These are phyloP conservation scores for Tulasnella calospora DNA, from an alignment of 768 basidiomycete species.

Conservation along the genomic window DNA sequence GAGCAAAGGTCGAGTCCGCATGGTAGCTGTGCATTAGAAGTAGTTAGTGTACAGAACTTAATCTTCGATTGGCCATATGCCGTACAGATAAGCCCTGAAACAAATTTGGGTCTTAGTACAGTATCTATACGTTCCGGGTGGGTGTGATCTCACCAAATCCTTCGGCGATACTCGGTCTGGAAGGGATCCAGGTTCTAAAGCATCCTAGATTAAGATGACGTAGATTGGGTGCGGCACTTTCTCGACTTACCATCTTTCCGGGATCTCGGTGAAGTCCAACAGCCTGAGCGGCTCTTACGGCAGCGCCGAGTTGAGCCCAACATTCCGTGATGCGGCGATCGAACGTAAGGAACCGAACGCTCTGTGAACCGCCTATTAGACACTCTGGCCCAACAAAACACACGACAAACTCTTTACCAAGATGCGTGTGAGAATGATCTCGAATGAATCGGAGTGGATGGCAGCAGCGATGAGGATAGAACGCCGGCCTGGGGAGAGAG, in stretches of 20 bases:
- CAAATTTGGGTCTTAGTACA: slow-evolving; percentile 24
- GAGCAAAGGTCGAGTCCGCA: slow-evolving; percentile 85
- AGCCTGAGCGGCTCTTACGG: slow-evolving; percentile 87
- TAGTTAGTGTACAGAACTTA: not conserved
- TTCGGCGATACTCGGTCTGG: slow-evolving; percentile 80
- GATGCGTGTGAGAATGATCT: slow-evolving; percentile 87
- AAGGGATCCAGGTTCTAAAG: slow-evolving; percentile 63
- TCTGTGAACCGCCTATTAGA: slow-evolving; percentile 38
- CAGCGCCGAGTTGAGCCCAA: slow-evolving; percentile 93
- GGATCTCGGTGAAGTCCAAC: slow-evolving; percentile 90
- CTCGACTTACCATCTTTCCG: slow-evolving; percentile 59
- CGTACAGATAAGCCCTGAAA: slow-evolving; percentile 58
- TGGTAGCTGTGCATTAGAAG: slow-evolving; percentile 57
- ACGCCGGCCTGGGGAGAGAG: slow-evolving; percentile 57
- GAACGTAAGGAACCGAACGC: slow-evolving; percentile 63
- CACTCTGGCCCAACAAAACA: not conserved
- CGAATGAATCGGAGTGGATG: slow-evolving; percentile 86
- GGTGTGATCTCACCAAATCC: slow-evolving; percentile 62
- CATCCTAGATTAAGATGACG: not conserved
- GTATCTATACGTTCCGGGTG: not conserved
- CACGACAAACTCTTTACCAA: slow-evolving; percentile 43
- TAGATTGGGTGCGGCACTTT: no score
- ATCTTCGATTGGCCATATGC: not conserved
- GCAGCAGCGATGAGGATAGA: slow-evolving; percentile 88
- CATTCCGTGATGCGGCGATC: slow-evolving; percentile 89